Conservation (phyloP, 2,329 filamentous ascomycete genomes). For the Fusarium albidum region DNA sequence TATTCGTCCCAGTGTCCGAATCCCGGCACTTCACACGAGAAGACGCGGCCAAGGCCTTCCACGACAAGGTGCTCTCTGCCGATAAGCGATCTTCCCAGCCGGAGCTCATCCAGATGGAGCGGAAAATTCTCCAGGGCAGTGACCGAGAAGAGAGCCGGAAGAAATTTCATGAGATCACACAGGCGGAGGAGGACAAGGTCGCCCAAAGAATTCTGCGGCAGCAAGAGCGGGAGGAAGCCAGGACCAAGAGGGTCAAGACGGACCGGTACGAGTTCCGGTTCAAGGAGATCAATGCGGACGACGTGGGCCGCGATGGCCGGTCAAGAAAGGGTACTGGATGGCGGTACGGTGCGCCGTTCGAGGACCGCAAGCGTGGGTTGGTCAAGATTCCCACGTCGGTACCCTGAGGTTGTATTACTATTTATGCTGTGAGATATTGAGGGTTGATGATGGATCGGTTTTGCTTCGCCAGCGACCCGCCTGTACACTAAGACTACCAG, state of each 20-base stretch:
- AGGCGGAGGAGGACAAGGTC: slow-evolving; percentile 52
- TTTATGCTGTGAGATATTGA: slow-evolving; percentile 17
- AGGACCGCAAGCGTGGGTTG: slow-evolving; percentile 69
- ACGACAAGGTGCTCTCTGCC: slow-evolving; percentile 65
- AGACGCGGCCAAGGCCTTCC: slow-evolving; percentile 72
- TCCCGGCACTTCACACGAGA: slow-evolving; percentile 69
- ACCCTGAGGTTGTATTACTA: slow-evolving; percentile 49
- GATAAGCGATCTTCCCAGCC: slow-evolving; percentile 70
- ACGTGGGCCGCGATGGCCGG: slow-evolving; percentile 63
- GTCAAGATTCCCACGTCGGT: slow-evolving; percentile 74
- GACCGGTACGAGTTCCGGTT: slow-evolving; percentile 71
- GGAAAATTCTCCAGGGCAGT: slow-evolving; percentile 52
- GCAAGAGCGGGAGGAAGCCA: slow-evolving; percentile 48
- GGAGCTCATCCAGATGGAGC: slow-evolving; percentile 66
- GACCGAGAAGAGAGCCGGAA: slow-evolving; percentile 47
- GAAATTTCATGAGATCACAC: slow-evolving; percentile 53
- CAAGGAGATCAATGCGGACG: slow-evolving; percentile 64
- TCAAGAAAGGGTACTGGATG: slow-evolving; percentile 62
- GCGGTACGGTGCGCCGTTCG: slow-evolving; percentile 69
- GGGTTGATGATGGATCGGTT: slow-evolving; percentile 1
- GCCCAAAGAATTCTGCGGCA: slow-evolving; percentile 44
- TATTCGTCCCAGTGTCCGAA: slow-evolving; percentile 71
- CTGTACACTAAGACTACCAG: slow-evolving; percentile 40
- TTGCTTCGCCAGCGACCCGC: slow-evolving; percentile 25
- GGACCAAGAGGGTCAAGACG: slow-evolving; percentile 55